Evolutionary conservation across 2,329 filamentous ascomycete genomes (phyloP), one percentile per base, ranked within the genome.

Genomic region (Trichoderma sp.): DNA sequence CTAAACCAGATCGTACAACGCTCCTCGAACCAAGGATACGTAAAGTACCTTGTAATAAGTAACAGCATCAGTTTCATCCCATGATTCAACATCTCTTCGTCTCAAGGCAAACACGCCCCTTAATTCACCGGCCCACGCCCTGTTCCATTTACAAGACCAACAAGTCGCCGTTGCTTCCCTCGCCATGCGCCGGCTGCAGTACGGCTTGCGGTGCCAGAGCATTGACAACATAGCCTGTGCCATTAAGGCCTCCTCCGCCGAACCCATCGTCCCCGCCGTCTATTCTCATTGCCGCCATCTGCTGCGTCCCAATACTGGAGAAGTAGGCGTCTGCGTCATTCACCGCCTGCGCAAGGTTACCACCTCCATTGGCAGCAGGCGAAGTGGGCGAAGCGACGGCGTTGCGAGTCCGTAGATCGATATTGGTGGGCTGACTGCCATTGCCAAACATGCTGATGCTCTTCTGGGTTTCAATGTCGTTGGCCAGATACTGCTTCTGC

Each of bases 281-380:
- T 71, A 94, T 85, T 71, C 87, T 86, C 88, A 95, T 89, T 17
- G 88, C 87, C 5, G 88, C 89, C 91, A 94, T 92, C 79, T 93
- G 91, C 79, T 91, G 88, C 72, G 84, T 88, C 1, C 91, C 90
- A n/a, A 94, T 85, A 58, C 90, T 92, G 17, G 92, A 91, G 81
- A 98, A 98, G 82, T 97, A 98, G 17, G 91, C 90, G 78, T 98
- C 95, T 11, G 95, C 95, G 69, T 96, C 94, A 77, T 87, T 92
- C 43, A 97, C 90, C 1, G 94, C 94, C 30, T 90, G 88, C 4
- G 89, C 86, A 71, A 94, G 85, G 77, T 91, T 87, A 6, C 84
- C 78, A 12, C 39, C 76, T 55, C 77, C 77, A 72, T 79, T 77
- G 23, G 57, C 58, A 9, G 55, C 73, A 11, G 73, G 65, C 20